Percentiles rank a stretch among this genome's conserved stretches.
These are phyloP conservation scores for Trichoderma simmonsii DNA, from an alignment of 2,329 filamentous ascomycete genomes.

Conservation along the genomic window DNA sequence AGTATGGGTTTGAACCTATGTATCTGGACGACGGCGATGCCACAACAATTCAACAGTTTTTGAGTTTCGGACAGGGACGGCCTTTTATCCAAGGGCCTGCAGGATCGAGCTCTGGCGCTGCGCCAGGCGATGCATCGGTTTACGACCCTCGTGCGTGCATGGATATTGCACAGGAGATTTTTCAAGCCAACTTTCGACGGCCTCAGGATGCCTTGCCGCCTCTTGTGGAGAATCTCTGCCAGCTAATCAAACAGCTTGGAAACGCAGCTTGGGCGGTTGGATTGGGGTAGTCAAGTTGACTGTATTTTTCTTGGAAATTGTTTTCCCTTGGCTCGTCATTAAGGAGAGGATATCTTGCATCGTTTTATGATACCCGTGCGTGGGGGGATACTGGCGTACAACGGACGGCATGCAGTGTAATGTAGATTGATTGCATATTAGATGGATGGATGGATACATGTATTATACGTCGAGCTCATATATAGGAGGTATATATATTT, in stretches of 20 bases:
- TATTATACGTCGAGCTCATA: not conserved
- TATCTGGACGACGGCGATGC: slow-evolving; percentile 55
- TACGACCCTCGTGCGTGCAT: slow-evolving; percentile 58
- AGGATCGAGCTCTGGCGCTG: slow-evolving; percentile 20
- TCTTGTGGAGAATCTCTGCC: slow-evolving; percentile 65
- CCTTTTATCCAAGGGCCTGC: slow-evolving; percentile 46
- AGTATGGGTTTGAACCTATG: slow-evolving; percentile 39
- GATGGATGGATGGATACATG: not conserved
- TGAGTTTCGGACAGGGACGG: slow-evolving; percentile 52
- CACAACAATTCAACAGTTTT: slow-evolving; percentile 53
- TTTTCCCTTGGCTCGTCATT: not conserved
- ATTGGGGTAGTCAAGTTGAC: slow-evolving; percentile 24
- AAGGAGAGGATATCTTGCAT: not conserved
- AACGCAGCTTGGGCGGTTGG: slow-evolving; percentile 45
- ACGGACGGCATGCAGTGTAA: not conserved
- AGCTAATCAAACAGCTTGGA: slow-evolving; percentile 60
- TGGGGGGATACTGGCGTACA: not conserved
- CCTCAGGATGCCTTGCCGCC: slow-evolving; percentile 49
- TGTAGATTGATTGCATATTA: not conserved
- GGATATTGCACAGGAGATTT: slow-evolving; percentile 54
- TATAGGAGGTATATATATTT: not conserved
- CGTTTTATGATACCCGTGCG: not conserved
- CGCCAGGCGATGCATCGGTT: slow-evolving; percentile 40
- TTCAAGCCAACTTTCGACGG: slow-evolving; percentile 50
- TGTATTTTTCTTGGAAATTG: not conserved